Base-by-base conservation (phyloP, 2,329 filamentous ascomycete species). In the Aureobasidium sp. region DNA sequence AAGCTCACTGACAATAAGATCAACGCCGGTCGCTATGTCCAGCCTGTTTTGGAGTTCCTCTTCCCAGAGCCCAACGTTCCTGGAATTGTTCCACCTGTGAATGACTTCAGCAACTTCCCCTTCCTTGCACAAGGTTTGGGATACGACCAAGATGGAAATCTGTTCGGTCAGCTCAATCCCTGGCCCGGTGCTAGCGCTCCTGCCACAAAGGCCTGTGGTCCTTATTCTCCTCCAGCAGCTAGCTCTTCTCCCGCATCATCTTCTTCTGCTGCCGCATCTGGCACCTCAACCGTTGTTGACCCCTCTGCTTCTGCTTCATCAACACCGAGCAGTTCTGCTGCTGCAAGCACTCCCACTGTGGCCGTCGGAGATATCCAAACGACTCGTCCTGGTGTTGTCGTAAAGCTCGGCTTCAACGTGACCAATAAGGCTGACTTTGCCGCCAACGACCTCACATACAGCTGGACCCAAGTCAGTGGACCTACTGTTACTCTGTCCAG, bases 31-130 rank as follows among this genome's bases (percentile, higher is more conserved):
- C 71, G 75, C 58, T 78, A 76, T 45, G 68, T 77, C 25, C 71
- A 72, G 34, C 72, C 76, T 15, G 75, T 78, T 6, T 70, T 69
- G 4, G 76, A 77, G 62, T 78, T 75, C 74, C 77, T 78, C 64
- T 75, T 74, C 66, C 76, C 76, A 10, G 76, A 78, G 63, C 68
- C 73, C n/a, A 68, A 72, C n/a, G 67, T 70, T 3, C 76, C 76
- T n/a, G 76, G 76, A 1, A 62, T 62, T 21, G 52, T 66, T 11
- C 70, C 70, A 8, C 65, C 65, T 66, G 70, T 63, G 63, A 71
- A 69, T 64, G 70, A 74, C 55, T 77, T 78, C 61, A 66, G 67
- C 32, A 69, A 70, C 37, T 68, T 78, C 7, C 68, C 70, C 1
- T 66, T 67, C 49, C 66, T 74, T 11, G 65, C 65, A 16, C 66